phyloP scores from a whole-genome alignment of 306 rosid genomes.

The Arachis hypogaea region DNA sequence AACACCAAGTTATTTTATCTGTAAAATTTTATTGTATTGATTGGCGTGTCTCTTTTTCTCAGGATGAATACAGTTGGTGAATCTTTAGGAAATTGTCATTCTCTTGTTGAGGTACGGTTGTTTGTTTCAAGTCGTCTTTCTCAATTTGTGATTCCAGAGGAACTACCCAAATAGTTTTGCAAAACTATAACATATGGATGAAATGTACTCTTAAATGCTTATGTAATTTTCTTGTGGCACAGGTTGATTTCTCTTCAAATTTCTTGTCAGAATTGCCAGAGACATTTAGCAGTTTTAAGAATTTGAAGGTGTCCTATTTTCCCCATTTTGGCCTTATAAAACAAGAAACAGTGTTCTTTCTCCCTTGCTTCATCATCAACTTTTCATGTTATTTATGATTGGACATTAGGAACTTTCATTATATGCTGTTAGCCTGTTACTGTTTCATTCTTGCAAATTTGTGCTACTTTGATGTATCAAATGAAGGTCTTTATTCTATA shows the following conservation, averaged over 20 bases:
- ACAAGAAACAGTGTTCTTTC: slow-evolving; percentile 8
- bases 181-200: slow-evolving; percentile 11
- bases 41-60: slow-evolving; percentile 35
- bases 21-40: slow-evolving; percentile 7
- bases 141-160: slow-evolving; percentile 8
- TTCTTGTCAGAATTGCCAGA: slow-evolving; percentile 77
- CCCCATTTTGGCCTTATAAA: slow-evolving; percentile 11
- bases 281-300: slow-evolving; percentile 62
- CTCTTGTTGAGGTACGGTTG: slow-evolving; percentile 78
- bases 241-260: slow-evolving; percentile 90
- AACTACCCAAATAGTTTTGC: slow-evolving; percentile 5
- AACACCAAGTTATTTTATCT: slow-evolving; percentile 5
- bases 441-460: not conserved
- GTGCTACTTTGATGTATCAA: not conserved
- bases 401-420: slow-evolving; percentile 1
- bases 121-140: slow-evolving; percentile 23
- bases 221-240: slow-evolving; percentile 31
- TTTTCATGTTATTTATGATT: not conserved
- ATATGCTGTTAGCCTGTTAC: not conserved
- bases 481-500: not conserved
- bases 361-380: not conserved
- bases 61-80: slow-evolving; percentile 68
- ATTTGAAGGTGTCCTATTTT: slow-evolving; percentile 64
- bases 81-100: slow-evolving; percentile 64
- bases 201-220: slow-evolving; percentile 27